These are phyloP conservation scores for Rhypophila decipiens DNA, from an alignment of 495 filamentous ascomycete species.

Conservation along the genomic window DNA sequence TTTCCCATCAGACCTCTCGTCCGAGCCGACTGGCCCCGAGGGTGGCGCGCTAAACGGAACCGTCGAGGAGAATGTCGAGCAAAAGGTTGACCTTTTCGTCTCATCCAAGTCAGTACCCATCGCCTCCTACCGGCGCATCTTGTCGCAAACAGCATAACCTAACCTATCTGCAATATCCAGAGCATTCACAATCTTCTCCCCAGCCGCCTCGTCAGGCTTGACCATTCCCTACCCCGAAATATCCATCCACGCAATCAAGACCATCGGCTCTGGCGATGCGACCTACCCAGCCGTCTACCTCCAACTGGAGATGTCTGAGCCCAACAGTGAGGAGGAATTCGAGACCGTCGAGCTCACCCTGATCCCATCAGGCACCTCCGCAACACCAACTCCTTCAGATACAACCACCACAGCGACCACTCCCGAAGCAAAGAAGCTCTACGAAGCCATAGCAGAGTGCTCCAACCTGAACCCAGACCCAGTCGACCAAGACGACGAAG, in stretches of 20 bases:
- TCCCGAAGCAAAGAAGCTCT: conserved; percentile 48
- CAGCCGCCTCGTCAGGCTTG: conserved; percentile 53
- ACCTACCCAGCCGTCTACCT: conserved; percentile 64
- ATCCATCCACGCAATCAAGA: conserved; percentile 81
- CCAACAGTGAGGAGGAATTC: conserved; percentile 61
- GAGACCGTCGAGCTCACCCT: conserved; percentile 68
- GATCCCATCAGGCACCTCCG: too few species aligned
- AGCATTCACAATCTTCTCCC: conserved; percentile 66
- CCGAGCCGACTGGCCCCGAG: conserved; percentile 26
- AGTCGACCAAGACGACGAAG: conserved; percentile 42
- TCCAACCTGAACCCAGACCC: conserved; percentile 87
- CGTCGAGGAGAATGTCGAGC: conserved; percentile 29
- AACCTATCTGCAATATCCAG: conserved; percentile 36
- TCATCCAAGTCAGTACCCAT: conserved; percentile 81
- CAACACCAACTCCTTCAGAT: conserved; percentile 11
- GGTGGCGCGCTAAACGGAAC: conserved; percentile 26
- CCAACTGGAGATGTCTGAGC: conserved; percentile 58
- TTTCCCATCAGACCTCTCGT: conserved; percentile 34
- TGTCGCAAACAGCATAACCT: too few species aligned
- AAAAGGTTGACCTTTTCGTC: conserved; percentile 66
- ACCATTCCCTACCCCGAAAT: conserved; percentile 84
- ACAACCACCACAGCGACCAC: conserved; percentile 9
- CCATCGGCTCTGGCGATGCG: conserved; percentile 21
- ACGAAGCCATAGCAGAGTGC: conserved; percentile 75
- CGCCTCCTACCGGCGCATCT: too few species aligned